Evolutionary conservation across 176 grass and related monocot genomes (phyloP), one percentile per base, ranked within the genome.

Genomic region (Alopecurus myosuroides): DNA sequence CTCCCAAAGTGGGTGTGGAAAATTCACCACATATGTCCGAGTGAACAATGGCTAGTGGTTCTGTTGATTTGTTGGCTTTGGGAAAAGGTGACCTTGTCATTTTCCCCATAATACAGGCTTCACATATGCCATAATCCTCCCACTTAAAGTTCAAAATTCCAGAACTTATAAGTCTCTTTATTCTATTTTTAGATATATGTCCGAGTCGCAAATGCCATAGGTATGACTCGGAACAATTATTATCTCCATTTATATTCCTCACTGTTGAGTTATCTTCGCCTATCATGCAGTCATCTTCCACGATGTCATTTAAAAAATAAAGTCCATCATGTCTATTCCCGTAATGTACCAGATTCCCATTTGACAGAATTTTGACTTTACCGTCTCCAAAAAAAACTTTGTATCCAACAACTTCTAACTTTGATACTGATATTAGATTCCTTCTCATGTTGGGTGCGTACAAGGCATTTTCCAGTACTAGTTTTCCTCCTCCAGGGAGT

Each of bases 101-200:
- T 7, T 53, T 53, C 5, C 46, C 52, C 20, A 56, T n/a, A 9
- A 56, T 3, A 56, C 52, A 56, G 2, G 53, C 53, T 11, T 57
- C 53, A 1, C 53, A 57, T 3, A 57, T 11, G 0, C 53, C 22
- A 23, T 57, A 57, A 25, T 57, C 22, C 22, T 56, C 64, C 64
- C 79, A 82, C 64, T 82, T 82, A 70, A 81, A 70, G 9, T 82
- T 53, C 7, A 82, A 23, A 82, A 82, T 82, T 70, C 14, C 65
- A 70, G 22, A 82, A 82, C 18, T 82, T 70, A 82, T 82, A 26
- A 81, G 7, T 22, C 22, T 56, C 11, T 71, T 82, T 19, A 82
- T 71, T 70, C 34, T 82, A 0, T 82, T 82, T 49, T 82, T 82
- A n/a, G 36, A 72, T 30, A 71, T 72, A 4, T 82, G 50, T 22